phyloP scores from a whole-genome alignment of 371 early-diverging fungal species.

The Mycotypha africana region DNA sequence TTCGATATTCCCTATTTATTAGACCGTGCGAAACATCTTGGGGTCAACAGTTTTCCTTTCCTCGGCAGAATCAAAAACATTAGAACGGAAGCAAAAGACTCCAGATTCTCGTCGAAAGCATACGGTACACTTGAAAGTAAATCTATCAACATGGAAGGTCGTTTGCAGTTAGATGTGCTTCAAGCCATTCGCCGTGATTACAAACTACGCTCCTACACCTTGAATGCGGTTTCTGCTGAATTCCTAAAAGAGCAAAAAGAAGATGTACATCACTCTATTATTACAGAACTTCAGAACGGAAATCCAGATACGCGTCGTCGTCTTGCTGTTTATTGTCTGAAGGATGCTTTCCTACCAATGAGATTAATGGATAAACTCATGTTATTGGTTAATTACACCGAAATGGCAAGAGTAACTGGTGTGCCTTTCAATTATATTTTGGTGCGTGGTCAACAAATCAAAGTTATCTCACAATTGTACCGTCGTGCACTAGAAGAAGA shows the following conservation, averaged over 20 bases:
- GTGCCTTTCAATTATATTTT: conserved; percentile 97
- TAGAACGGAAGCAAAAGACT: conserved; percentile 73
- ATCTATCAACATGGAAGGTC: conserved; percentile 88
- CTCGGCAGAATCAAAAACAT: conserved; percentile 78
- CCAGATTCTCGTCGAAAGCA: conserved; percentile 89
- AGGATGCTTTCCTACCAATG: conserved; percentile 98
- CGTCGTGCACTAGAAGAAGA: conserved; percentile 84
- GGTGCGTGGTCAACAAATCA: conserved; percentile 97
- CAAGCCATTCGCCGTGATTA: conserved; percentile 97
- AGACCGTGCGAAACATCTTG: conserved; percentile 86
- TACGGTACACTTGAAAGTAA: conserved; percentile 93
- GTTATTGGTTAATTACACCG: conserved; percentile 96
- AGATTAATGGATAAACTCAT: conserved; percentile 97
- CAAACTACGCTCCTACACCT: conserved; percentile 95
- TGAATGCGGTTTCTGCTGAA: conserved; percentile 97
- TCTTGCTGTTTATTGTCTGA: conserved; percentile 98
- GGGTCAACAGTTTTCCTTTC: conserved; percentile 73
- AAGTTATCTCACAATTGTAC: conserved; percentile 96
- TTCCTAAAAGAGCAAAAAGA: conserved; percentile 99
- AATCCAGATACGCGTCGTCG: conserved; percentile 95
- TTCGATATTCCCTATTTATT: conserved; percentile 99
- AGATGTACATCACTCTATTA: conserved; percentile 99
- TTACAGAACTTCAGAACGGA: conserved; percentile 95
- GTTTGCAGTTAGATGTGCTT: conserved; percentile 95
- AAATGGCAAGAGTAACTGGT: conserved; percentile 99